phyloP scores from a whole-genome alignment of 2,329 filamentous ascomycete genomes.

The Elsinoe necatrix region DNA sequence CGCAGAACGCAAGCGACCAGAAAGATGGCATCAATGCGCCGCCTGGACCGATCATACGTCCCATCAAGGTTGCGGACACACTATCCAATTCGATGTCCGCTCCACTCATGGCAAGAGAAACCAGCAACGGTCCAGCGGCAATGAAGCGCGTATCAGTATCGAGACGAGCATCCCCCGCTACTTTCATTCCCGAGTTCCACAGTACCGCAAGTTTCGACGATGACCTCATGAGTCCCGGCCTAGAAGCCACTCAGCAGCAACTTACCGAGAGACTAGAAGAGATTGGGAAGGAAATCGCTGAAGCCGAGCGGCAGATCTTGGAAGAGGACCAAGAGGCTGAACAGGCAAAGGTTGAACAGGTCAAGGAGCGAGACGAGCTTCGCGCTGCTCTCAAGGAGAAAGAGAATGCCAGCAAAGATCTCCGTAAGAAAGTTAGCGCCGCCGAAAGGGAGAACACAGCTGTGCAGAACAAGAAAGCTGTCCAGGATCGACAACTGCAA shows the following conservation, averaged over 20 bases:
- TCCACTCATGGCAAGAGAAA: slow-evolving; percentile 57
- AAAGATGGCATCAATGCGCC: slow-evolving; percentile 35
- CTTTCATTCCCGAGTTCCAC: slow-evolving; percentile 24
- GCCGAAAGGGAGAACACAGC: slow-evolving; percentile 74
- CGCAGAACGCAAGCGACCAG: slow-evolving; percentile 33
- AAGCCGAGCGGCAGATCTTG: slow-evolving; percentile 59
- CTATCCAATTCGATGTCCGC: slow-evolving; percentile 29
- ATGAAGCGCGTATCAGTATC: slow-evolving; percentile 60
- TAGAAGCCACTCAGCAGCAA: slow-evolving; percentile 60
- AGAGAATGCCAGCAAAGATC: slow-evolving; percentile 77
- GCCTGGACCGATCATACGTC: slow-evolving; percentile 18
- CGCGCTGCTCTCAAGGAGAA: slow-evolving; percentile 74
- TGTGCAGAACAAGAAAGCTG: slow-evolving; percentile 67
- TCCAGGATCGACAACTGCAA: slow-evolving; percentile 64
- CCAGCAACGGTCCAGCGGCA: slow-evolving; percentile 46
- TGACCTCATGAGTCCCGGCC: slow-evolving; percentile 26
- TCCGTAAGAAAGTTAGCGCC: slow-evolving; percentile 70
- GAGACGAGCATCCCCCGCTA: slow-evolving; percentile 60
- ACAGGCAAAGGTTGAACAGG: slow-evolving; percentile 43
- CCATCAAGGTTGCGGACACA: slow-evolving; percentile 17
- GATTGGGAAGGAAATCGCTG: slow-evolving; percentile 76
- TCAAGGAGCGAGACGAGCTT: slow-evolving; percentile 71
- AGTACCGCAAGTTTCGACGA: slow-evolving; percentile 40
- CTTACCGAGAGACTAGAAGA: slow-evolving; percentile 73
- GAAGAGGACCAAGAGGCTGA: slow-evolving; percentile 50